Conservation (phyloP, 495 filamentous ascomycete species). For the Hypoxylon intermedium region DNA sequence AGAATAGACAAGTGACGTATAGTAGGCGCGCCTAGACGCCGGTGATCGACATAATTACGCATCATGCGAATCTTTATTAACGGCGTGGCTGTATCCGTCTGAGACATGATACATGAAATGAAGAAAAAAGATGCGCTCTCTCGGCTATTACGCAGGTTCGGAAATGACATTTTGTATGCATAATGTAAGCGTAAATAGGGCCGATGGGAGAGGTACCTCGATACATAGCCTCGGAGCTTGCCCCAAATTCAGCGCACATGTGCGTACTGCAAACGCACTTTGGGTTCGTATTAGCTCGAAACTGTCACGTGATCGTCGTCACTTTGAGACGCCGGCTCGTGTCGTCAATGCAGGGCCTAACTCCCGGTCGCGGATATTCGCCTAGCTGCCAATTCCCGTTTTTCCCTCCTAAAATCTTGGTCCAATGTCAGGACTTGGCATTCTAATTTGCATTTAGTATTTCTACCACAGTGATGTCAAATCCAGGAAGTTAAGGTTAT, state of each 20-base stretch:
- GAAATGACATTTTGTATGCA: conserved; percentile 37
- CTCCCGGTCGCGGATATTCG: too few relatives aligned
- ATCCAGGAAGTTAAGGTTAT: too few relatives aligned
- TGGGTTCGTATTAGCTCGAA: background rate
- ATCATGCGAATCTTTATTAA: conserved; percentile 36
- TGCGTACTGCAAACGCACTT: background rate
- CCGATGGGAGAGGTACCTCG: conserved; percentile 34
- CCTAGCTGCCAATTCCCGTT: too few relatives aligned
- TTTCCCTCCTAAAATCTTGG: too few relatives aligned
- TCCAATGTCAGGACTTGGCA: too few relatives aligned
- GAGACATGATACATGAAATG: conserved; percentile 34
- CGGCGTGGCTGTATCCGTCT: conserved; percentile 27
- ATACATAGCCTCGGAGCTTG: conserved; percentile 1
- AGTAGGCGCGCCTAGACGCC: conserved; percentile 14
- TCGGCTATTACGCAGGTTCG: conserved; percentile 31
- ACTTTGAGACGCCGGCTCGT: background rate
- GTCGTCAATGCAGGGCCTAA: too few relatives aligned
- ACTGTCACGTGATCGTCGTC: background rate
- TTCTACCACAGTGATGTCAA: too few relatives aligned
- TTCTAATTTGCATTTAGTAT: too few relatives aligned
- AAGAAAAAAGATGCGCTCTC: conserved; percentile 19
- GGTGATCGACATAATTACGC: conserved; percentile 30
- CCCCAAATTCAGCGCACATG: background rate
- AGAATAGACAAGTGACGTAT: conserved; percentile 14
- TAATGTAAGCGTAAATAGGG: conserved; percentile 40